Conservation (phyloP, 305 asterid species). For the Fraxinus ornus region DNA sequence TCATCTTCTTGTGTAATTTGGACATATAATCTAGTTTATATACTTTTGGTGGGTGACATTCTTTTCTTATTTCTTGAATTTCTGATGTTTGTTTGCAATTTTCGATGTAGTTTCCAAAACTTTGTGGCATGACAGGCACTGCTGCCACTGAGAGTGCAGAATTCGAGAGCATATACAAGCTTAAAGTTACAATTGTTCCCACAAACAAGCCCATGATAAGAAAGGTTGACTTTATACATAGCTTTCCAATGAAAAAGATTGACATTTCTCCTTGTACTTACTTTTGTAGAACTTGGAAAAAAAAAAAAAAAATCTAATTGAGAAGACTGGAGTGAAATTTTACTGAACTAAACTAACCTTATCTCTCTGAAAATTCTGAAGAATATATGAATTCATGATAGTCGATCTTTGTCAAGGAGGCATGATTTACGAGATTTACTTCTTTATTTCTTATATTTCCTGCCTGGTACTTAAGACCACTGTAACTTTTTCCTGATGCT, state of each 20-base stretch:
- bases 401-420: conserved; percentile 12
- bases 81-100: conserved; percentile 33
- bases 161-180: conserved; percentile 97
- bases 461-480: conserved; percentile 22
- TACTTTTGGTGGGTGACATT: conserved; percentile 7
- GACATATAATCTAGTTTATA: conserved; percentile 21
- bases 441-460: background rate
- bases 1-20: conserved; percentile 23
- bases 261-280: conserved; percentile 21
- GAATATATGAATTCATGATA: conserved; percentile 14
- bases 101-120: conserved; percentile 82
- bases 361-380: conserved; percentile 2
- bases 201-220: conserved; percentile 98
- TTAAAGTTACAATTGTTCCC: conserved; percentile 95
- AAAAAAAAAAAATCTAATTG: background rate
- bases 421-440: background rate
- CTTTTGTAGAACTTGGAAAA: conserved; percentile 1
- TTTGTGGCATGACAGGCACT: conserved; percentile 99
- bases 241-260: conserved; percentile 12
- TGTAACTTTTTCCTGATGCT: conserved; percentile 23
- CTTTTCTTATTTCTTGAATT: conserved; percentile 21
- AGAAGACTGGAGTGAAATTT: conserved; percentile 14
- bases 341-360: background rate
- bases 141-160: conserved; percentile 98
- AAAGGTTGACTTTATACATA: conserved; percentile 53